Percentiles rank a stretch among this genome's conserved stretches.
phyloP scores from a whole-genome alignment of 495 filamentous ascomycete genomes.

The Penicillium salamii region DNA sequence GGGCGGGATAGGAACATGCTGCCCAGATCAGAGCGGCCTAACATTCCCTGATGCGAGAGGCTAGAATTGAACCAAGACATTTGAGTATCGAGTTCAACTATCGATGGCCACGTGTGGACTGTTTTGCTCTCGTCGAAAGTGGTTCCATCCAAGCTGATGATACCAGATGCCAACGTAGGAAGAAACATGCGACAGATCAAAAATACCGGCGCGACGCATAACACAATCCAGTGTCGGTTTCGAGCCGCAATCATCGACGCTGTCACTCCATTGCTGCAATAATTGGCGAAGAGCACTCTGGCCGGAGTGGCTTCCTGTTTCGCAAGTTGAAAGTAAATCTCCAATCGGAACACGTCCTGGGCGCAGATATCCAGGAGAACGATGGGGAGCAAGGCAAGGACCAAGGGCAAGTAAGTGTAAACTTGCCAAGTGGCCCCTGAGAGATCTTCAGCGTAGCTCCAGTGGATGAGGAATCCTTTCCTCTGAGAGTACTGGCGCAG shows the following conservation, averaged over 20 bases:
- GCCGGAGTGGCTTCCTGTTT: background rate
- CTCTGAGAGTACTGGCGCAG: background rate
- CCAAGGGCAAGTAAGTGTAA: background rate
- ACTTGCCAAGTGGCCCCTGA: background rate
- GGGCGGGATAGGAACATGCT: background rate
- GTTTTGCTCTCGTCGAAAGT: background rate
- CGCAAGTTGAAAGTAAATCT: background rate
- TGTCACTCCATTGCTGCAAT: background rate
- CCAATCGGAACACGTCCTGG: background rate
- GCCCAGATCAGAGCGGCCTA: background rate
- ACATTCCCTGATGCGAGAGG: background rate
- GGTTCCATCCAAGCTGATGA: background rate
- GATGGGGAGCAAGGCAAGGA: background rate
- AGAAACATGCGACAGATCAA: background rate
- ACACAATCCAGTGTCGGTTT: background rate
- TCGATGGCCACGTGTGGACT: background rate
- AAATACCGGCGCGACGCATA: background rate
- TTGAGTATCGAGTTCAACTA: background rate
- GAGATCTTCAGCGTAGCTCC: background rate
- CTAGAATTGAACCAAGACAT: background rate
- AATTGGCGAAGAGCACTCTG: background rate
- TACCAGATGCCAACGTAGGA: background rate
- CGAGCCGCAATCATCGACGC: background rate
- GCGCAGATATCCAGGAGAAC: background rate
- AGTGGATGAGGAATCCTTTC: background rate